phyloP scores from a whole-genome alignment of 2,329 filamentous ascomycete genomes.

The Ophiostoma ulmi region DNA sequence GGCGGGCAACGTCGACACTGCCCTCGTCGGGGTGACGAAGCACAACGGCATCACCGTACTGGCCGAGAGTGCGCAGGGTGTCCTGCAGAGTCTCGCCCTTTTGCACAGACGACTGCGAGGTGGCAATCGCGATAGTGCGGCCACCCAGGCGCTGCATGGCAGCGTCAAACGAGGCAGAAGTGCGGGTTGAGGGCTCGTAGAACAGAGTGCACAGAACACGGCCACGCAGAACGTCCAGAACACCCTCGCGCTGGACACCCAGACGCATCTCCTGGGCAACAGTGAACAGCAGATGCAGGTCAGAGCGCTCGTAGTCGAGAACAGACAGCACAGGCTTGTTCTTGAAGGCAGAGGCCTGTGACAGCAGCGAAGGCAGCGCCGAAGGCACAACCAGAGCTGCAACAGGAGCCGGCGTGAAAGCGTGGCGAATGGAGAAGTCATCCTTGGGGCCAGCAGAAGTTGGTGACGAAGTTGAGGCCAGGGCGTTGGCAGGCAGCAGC shows the following conservation, averaged over 20 bases:
- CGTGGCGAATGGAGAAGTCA: background rate
- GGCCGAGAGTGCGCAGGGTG: slow-evolving; percentile 85
- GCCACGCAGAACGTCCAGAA: slow-evolving; percentile 79
- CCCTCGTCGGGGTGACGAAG: slow-evolving; percentile 83
- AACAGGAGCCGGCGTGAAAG: background rate
- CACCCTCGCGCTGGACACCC: slow-evolving; percentile 86
- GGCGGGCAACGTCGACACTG: slow-evolving; percentile 75
- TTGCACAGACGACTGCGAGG: slow-evolving; percentile 77
- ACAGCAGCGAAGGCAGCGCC: slow-evolving; percentile 62
- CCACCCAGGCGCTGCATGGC: slow-evolving; percentile 98
- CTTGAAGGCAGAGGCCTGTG: slow-evolving; percentile 76
- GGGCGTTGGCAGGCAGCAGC: slow-evolving; percentile 19
- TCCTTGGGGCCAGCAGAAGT: slow-evolving; percentile 38
- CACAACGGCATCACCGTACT: slow-evolving; percentile 94
- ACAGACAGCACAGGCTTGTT: slow-evolving; percentile 87
- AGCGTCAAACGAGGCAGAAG: slow-evolving; percentile 91
- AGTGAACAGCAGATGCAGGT: slow-evolving; percentile 90
- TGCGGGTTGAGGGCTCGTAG: slow-evolving; percentile 95
- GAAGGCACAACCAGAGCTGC: slow-evolving; percentile 22
- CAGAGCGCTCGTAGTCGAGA: slow-evolving; percentile 78
- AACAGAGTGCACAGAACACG: slow-evolving; percentile 88
- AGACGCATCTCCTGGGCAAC: slow-evolving; percentile 97
- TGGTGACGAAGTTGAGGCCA: slow-evolving; percentile 26
- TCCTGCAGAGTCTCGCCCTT: slow-evolving; percentile 95
- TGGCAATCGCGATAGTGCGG: slow-evolving; percentile 74